Conservation (phyloP, 495 filamentous ascomycete species). For the Platismatia glauca region DNA sequence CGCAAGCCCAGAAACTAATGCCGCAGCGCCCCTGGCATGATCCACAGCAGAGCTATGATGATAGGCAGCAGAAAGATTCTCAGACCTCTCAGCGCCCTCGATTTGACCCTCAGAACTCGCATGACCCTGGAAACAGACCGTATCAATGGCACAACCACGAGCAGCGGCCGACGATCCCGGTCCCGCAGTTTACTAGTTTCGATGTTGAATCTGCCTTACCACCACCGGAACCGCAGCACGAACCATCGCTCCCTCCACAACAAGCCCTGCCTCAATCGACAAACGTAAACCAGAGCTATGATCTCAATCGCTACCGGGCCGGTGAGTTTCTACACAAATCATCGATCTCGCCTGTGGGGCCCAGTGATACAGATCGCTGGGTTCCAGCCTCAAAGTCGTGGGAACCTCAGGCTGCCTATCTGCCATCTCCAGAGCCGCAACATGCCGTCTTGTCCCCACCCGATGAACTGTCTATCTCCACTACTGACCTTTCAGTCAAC, state of each 20-base stretch:
- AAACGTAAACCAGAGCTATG: background rate
- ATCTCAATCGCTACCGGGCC: constrained; percentile 1
- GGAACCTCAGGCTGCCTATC: constrained; percentile 12
- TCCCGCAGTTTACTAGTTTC: constrained; percentile 14
- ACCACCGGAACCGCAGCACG: background rate
- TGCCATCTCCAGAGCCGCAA: constrained; percentile 14
- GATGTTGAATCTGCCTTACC: constrained; percentile 15
- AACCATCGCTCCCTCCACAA: constrained; percentile 2
- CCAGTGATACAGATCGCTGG: constrained; percentile 15
- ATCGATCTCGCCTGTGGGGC: constrained; percentile 10
- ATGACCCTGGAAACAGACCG: constrained; percentile 4
- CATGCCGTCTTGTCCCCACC: constrained; percentile 11
- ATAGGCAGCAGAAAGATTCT: constrained; percentile 20
- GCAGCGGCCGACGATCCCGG: constrained; percentile 10
- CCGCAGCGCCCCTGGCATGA: constrained; percentile 12
- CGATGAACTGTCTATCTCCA: constrained; percentile 15
- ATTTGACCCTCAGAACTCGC: constrained; percentile 28
- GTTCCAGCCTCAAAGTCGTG: constrained; percentile 12
- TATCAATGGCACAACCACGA: constrained; percentile 2
- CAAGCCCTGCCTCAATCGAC: background rate
- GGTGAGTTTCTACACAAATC: constrained; percentile 15
- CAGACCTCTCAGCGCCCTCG: constrained; percentile 28
- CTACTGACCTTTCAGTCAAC: constrained; percentile 18
- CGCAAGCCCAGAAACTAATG: background rate
- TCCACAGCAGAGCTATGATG: constrained; percentile 12